Percentiles rank a stretch among this genome's conserved stretches.
Evolutionary conservation across 1,284 basidiomycete genomes (phyloP).

Genomic region (Ganoderma resinaceum): DNA sequence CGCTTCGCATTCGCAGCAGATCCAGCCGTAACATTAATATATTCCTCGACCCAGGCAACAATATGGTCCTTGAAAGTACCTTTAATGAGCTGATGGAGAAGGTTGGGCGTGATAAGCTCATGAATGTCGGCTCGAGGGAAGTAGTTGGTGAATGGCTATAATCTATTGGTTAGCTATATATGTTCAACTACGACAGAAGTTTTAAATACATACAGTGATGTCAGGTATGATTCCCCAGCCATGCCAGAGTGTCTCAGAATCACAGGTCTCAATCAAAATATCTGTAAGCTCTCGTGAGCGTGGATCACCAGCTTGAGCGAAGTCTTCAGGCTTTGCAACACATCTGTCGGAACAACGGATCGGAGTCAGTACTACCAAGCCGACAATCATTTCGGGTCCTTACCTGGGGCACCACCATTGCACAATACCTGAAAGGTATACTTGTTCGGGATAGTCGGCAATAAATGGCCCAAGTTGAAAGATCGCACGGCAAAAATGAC

Average conservation of each 20-base stretch:
- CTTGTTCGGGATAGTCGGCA: not conserved
- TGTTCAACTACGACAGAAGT: too few species aligned
- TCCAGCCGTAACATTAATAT: slow-evolving; percentile 1
- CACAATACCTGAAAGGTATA: not conserved
- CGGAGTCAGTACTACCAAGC: not conserved
- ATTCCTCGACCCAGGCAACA: slow-evolving; percentile 16
- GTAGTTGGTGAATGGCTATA: not conserved
- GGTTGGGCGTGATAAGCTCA: slow-evolving; percentile 7
- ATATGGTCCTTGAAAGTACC: slow-evolving; percentile 28
- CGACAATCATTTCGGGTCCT: not conserved
- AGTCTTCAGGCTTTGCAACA: not conserved
- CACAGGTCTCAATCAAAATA: not conserved
- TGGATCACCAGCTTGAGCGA: not conserved
- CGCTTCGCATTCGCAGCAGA: not conserved
- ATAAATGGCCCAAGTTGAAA: not conserved
- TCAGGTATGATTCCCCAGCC: not conserved
- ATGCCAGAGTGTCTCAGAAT: not conserved
- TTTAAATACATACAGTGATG: not conserved
- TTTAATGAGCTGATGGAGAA: slow-evolving; percentile 18
- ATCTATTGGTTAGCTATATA: too few species aligned
- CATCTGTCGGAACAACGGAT: not conserved
- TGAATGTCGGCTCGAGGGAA: slow-evolving; percentile 20
- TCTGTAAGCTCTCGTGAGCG: not conserved
- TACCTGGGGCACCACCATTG: not conserved
- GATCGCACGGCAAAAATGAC: not conserved